phyloP scores from a whole-genome alignment of 2,329 filamentous ascomycete genomes.

The Tolypocladium nubicola region DNA sequence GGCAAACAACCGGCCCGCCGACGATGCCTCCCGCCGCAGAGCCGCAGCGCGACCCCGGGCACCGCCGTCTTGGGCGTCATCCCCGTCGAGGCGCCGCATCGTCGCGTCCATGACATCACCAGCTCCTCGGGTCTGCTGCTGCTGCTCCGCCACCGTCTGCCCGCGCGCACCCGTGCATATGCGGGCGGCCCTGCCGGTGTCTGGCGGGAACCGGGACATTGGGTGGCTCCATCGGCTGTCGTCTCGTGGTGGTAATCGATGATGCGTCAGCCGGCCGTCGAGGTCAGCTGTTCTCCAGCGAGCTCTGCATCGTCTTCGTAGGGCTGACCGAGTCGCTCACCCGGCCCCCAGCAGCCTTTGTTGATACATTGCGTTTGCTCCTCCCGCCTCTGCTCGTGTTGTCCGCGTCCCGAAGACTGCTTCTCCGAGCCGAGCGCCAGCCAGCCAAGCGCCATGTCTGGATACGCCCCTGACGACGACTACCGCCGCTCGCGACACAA shows the following conservation, averaged over 20 bases:
- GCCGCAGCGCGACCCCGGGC: neutral
- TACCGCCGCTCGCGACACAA: slow-evolving; percentile 10
- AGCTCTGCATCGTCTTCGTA: neutral
- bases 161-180: neutral
- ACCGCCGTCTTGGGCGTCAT: neutral
- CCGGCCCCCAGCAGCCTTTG: neutral
- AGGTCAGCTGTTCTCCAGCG: neutral
- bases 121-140: no score
- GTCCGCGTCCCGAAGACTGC: neutral
- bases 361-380: neutral
- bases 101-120: neutral
- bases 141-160: neutral
- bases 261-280: neutral
- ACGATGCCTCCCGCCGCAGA: neutral
- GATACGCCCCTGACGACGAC: slow-evolving; percentile 19
- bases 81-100: neutral
- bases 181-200: neutral
- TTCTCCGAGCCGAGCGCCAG: neutral
- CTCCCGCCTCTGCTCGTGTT: neutral
- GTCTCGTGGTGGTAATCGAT: neutral
- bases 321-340: neutral
- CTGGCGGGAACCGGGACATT: neutral
- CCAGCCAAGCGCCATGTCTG: neutral
- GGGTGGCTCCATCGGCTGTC: neutral
- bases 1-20: neutral